Base-by-base conservation (phyloP, 1,139 yeast genomes). In the Hansenula lynferdii region DNA sequence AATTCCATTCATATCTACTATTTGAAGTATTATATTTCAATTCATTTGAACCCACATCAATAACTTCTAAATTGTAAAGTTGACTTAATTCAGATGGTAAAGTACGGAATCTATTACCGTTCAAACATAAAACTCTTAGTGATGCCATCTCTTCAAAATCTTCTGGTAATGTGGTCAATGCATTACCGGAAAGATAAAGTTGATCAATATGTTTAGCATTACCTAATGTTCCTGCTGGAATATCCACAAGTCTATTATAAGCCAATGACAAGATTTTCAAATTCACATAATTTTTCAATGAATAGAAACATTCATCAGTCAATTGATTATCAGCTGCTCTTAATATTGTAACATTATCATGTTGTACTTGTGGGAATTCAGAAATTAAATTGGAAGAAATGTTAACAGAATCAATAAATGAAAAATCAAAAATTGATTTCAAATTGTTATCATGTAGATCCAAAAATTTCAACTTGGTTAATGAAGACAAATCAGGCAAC, bases 1-100 rank as follows among this genome's bases (percentile, higher is more conserved):
- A 94, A 60, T 87, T 92, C 97, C 97, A 92, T 59, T 92, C 98
- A 57, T 87, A 90, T 8, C 95, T 95, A 77, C 90, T 86, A 58
- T 92, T 92, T 12, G 94, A 84, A 42, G 92, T 87, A 52, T 94
- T 92, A 61, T 92, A 92, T 54, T 90, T 85, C 58, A 94, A 68
- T 48, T 81, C 85, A 58, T 94, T 94, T 4, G 95, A 85, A 3
- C 97, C 96, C 15, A 87, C 94, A 64, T 94, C 99, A 33, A 94
- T 70, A 15, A 81, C 82, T 30, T 74, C 75, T 51, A 94, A 65
- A 26, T 76, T 73, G 1, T 64, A 57, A 40, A 89, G 70, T 45
- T 81, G 81, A 15, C 94, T 80, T 39, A 94, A 64, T 57, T 92
- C 98, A 0, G 96, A 85, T 0, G 98, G 98, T 34, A 94, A 62